Evolutionary conservation across 2,329 filamentous ascomycete species (phyloP).

Genomic region (Ilyonectria robusta): DNA sequence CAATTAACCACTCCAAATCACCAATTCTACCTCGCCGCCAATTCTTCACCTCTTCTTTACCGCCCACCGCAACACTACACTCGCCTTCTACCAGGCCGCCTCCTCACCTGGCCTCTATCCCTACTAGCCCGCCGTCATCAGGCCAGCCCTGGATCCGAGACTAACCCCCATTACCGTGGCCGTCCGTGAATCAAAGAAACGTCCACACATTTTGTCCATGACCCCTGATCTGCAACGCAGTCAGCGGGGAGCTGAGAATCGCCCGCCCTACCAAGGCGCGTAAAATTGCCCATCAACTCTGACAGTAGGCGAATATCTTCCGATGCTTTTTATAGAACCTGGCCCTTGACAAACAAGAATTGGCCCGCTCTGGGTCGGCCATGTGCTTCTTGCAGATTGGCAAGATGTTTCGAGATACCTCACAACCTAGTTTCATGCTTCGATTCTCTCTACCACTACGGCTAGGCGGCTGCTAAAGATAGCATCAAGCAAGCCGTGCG

Average conservation of each 20-base stretch:
- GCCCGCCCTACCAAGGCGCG: slow-evolving; percentile 3
- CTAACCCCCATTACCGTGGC: neutral
- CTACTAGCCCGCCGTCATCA: neutral
- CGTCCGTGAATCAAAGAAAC: neutral
- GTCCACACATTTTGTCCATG: neutral
- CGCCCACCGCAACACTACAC: slow-evolving; percentile 13
- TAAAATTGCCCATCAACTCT: slow-evolving; percentile 7
- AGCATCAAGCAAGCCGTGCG: neutral
- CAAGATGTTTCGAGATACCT: neutral
- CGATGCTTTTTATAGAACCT: slow-evolving; percentile 12
- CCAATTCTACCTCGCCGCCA: neutral
- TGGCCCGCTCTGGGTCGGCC: too few species aligned
- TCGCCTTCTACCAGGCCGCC: neutral
- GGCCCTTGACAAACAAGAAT: neutral
- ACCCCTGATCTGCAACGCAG: neutral
- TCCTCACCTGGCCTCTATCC: neutral
- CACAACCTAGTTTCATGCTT: neutral
- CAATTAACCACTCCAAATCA: slow-evolving; percentile 10
- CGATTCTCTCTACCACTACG: neutral
- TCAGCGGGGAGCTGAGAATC: slow-evolving; percentile 4
- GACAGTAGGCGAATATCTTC: slow-evolving; percentile 3
- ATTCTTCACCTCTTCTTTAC: slow-evolving; percentile 19
- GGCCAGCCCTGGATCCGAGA: neutral
- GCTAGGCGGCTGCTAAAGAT: slow-evolving; percentile 5
- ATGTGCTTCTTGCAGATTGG: neutral